Conservation (phyloP, 177 flowering plant species). For the Tripterygium wilfordii region DNA sequence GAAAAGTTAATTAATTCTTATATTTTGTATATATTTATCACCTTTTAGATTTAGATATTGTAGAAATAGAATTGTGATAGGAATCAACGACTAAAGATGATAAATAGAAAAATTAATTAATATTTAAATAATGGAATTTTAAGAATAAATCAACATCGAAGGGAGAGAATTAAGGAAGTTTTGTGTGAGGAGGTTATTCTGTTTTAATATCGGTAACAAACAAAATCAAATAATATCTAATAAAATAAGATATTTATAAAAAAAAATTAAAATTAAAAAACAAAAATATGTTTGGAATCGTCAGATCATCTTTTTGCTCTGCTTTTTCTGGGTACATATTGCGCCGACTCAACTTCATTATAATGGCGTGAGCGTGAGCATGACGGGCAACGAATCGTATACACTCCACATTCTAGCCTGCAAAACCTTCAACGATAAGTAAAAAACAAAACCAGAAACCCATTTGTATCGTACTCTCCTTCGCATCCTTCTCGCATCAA, state of each 20-base stretch:
- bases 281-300: no score
- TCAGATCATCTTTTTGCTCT: conserved; percentile 8
- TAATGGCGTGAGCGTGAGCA: conserved; percentile 27
- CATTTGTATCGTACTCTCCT: neutral
- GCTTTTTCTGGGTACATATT: neutral
- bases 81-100: no score
- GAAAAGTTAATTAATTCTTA: no score
- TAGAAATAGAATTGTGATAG: no score
- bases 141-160: neutral
- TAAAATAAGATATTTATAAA: neutral
- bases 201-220: neutral
- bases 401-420: no score
- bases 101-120: no score
- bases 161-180: conserved; percentile 9
- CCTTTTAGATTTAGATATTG: no score
- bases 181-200: conserved; percentile 8
- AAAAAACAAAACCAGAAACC: neutral
- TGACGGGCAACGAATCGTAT: no score
- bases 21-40: no score
- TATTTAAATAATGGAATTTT: no score
- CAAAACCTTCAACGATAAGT: no score
- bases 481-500: neutral
- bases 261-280: neutral
- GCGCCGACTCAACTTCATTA: conserved; percentile 17
- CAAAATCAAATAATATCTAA: no score